phyloP scores from a whole-genome alignment of 441 rosid species.

The Euphorbia corollata region DNA sequence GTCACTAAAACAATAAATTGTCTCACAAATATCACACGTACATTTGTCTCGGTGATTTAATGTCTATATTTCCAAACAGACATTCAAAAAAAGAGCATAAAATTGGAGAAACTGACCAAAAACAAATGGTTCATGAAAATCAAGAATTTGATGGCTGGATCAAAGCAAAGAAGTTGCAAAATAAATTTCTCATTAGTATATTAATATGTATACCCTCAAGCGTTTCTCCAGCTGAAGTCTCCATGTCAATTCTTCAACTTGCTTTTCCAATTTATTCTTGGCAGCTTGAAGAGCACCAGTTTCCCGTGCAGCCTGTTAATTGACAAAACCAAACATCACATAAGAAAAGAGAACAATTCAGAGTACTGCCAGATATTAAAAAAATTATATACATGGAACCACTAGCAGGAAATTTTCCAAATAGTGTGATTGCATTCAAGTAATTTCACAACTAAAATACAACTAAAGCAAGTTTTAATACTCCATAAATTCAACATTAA shows the following conservation, averaged over 20 bases:
- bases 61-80: neutral
- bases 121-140: constrained; percentile 5
- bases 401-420: neutral
- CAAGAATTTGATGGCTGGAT: neutral
- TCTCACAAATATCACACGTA: neutral
- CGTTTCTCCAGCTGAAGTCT: constrained; percentile 85
- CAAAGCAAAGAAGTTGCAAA: neutral
- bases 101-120: neutral
- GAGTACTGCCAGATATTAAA: constrained; percentile 4
- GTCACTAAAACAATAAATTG: neutral
- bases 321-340: constrained; percentile 2
- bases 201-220: constrained; percentile 55
- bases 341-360: constrained; percentile 5
- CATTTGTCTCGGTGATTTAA: neutral
- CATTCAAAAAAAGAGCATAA: neutral
- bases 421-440: neutral
- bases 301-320: constrained; percentile 87
- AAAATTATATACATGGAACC: constrained; percentile 4
- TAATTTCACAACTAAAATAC: neutral
- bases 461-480: neutral
- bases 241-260: constrained; percentile 93
- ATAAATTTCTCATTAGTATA: constrained; percentile 8
- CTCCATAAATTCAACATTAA: neutral
- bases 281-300: constrained; percentile 99
- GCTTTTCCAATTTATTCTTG: constrained; percentile 89